Evolutionary conservation across 2,329 filamentous ascomycete species (phyloP).

Genomic region (Colletotrichum falcatum): DNA sequence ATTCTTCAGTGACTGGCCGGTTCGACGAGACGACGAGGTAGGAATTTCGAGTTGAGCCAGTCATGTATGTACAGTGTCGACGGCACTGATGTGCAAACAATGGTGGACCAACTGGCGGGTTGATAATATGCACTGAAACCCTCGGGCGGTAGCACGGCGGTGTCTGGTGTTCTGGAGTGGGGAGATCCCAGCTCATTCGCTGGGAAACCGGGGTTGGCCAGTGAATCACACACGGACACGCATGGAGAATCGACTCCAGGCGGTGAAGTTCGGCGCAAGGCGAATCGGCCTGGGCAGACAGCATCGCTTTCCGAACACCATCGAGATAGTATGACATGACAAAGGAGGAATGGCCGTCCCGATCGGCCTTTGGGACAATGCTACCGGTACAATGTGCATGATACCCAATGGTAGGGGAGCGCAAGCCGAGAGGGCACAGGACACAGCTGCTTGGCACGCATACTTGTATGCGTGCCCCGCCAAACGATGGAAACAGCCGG

Average conservation of each 20-base stretch:
- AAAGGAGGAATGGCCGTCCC: constrained; percentile 12
- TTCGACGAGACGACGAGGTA: background rate
- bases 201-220: constrained; percentile 14
- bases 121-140: constrained; percentile 31
- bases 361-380: constrained; percentile 13
- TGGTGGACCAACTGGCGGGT: constrained; percentile 34
- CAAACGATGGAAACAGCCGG: constrained; percentile 40
- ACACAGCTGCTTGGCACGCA: constrained; percentile 37
- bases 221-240: constrained; percentile 38
- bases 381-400: background rate
- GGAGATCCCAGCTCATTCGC: constrained; percentile 35
- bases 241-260: constrained; percentile 26
- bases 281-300: constrained; percentile 26
- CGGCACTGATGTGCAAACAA: constrained; percentile 36
- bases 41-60: constrained; percentile 10
- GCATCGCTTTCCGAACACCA: constrained; percentile 15
- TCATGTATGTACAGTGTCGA: constrained; percentile 23
- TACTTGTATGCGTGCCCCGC: constrained; percentile 22
- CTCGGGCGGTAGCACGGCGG: constrained; percentile 30
- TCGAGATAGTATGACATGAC: constrained; percentile 11
- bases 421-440: constrained; percentile 15
- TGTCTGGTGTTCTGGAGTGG: constrained; percentile 19
- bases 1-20: background rate
- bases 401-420: constrained; percentile 15
- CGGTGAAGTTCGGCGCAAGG: constrained; percentile 31